Conservation (phyloP, 352 stramenopile species). For the Phytophthora europaea region DNA sequence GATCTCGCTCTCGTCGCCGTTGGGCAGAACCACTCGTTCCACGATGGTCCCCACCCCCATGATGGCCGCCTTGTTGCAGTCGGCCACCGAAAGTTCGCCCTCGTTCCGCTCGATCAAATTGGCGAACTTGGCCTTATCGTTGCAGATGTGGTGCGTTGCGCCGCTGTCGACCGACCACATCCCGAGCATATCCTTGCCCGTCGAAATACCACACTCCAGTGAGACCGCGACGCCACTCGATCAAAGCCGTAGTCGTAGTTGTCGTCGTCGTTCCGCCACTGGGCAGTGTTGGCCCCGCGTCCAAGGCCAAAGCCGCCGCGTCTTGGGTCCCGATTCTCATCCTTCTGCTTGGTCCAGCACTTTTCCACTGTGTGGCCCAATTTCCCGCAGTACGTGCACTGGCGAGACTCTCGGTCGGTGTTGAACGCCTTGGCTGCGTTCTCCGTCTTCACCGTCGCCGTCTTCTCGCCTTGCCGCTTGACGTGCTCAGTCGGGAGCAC, state of each 20-base stretch:
- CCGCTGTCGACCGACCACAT: no score
- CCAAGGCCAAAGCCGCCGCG: no score
- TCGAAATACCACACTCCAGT: constrained; percentile 12
- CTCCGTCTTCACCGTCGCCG: constrained; percentile 18
- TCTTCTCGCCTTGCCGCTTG: constrained; percentile 24
- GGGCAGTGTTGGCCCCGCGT: constrained; percentile 28
- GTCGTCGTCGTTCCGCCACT: constrained; percentile 3
- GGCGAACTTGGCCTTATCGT: no score
- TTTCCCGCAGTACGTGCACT: constrained; percentile 26
- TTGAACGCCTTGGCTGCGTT: constrained; percentile 23
- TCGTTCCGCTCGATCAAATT: no score
- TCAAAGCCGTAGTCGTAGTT: constrained; percentile 7
- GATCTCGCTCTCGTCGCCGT: no score
- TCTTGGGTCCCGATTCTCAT: constrained; percentile 7
- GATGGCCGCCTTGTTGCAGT: no score
- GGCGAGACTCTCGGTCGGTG: constrained; percentile 12
- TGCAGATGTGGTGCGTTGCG: no score
- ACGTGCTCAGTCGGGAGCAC: constrained; percentile 32
- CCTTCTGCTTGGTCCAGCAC: constrained; percentile 38
- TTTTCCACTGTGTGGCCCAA: constrained; percentile 17
- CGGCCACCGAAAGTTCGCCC: no score
- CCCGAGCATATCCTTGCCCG: no score
- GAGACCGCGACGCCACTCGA: constrained; percentile 29
- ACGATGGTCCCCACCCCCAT: no score
- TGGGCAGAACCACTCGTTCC: no score